A percentile compares a stretch with the other conserved stretches of the same genome.
Conservation (phyloP, 2,329 filamentous ascomycete genomes). For the Seiridium cupressi region DNA sequence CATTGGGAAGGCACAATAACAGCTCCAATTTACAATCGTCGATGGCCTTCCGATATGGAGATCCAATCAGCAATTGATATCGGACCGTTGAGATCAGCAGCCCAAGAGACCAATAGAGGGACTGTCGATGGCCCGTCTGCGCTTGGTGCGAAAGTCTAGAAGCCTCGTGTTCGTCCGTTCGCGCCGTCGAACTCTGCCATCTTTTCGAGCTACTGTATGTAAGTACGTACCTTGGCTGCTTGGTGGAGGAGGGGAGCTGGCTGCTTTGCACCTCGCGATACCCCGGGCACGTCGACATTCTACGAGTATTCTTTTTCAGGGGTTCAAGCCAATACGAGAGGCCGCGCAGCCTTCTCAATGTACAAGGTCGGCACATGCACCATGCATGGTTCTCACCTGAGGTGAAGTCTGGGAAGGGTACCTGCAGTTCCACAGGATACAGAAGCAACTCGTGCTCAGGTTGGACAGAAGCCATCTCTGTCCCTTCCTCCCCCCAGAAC, state of each 20-base stretch:
- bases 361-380: background rate
- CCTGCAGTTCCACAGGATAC: background rate
- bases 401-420: background rate
- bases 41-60: background rate
- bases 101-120: background rate
- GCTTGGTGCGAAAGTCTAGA: background rate
- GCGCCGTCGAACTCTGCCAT: background rate
- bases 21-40: background rate
- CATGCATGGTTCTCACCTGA: background rate
- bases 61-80: background rate
- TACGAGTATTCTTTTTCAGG: background rate
- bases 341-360: background rate
- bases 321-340: background rate
- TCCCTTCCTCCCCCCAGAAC: too few species aligned
- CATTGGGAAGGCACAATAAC: background rate
- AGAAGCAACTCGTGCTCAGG: background rate
- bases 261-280: background rate
- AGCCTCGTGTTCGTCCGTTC: constrained; percentile 2
- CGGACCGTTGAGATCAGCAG: background rate
- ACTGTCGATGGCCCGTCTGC: background rate
- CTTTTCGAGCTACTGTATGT: too few species aligned
- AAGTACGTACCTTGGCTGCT: background rate
- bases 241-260: background rate
- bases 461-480: background rate
- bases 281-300: background rate